Evolutionary conservation across 768 basidiomycete genomes (phyloP).

Genomic region (Podaxis sp.): DNA sequence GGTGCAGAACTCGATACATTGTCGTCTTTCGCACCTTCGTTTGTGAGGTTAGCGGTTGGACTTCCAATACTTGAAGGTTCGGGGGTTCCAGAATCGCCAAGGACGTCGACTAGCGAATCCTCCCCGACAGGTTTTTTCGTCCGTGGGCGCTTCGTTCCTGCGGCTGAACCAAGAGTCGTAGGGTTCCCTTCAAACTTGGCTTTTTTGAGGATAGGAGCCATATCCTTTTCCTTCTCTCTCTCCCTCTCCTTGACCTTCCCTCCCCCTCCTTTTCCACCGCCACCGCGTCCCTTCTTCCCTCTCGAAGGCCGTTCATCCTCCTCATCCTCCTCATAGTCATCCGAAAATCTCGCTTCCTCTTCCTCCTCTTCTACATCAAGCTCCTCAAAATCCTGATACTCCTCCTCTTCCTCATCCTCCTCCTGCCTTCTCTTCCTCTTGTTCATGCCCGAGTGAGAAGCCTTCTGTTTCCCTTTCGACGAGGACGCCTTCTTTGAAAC

Average conservation of each 20-base stretch:
- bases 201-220: conserved; percentile 2
- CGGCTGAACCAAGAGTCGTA: conserved; percentile 5
- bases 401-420: conserved; percentile 18
- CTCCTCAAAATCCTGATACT: conserved; percentile 20
- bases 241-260: conserved; percentile 14
- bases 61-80: conserved; percentile 22
- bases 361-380: conserved; percentile 27
- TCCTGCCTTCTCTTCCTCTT: conserved; percentile 22
- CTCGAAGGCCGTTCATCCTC: conserved; percentile 23
- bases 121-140: conserved; percentile 29
- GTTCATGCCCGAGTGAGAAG: conserved; percentile 22
- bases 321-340: conserved; percentile 22
- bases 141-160: conserved; percentile 28
- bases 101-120: conserved; percentile 33
- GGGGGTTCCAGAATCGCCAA: conserved; percentile 30
- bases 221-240: conserved; percentile 22
- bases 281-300: conserved; percentile 21
- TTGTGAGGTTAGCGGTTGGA: background rate
- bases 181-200: conserved; percentile 14
- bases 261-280: conserved; percentile 18
- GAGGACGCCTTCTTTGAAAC: conserved; percentile 8
- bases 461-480: conserved; percentile 24
- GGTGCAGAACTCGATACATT: conserved; percentile 1
- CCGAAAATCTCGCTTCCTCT: conserved; percentile 22
- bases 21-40: conserved; percentile 6